Conservation (phyloP, 176 grass and related monocot species). For the Hyparrhenia diplandra region DNA sequence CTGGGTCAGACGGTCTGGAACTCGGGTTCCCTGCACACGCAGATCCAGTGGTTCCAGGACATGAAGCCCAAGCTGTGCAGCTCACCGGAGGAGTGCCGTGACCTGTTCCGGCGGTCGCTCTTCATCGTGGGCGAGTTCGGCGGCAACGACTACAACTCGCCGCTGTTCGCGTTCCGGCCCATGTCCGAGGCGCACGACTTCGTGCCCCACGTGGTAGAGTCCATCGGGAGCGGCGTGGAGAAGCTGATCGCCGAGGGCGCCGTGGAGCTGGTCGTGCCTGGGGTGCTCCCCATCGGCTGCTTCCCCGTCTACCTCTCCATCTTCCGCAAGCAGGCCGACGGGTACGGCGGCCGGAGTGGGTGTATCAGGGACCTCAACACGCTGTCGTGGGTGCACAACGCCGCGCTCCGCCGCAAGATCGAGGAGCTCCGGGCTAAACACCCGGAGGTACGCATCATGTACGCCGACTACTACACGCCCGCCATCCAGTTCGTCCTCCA, state of each 20-base stretch:
- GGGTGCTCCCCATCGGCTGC: constrained; percentile 77
- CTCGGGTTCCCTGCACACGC: constrained; percentile 76
- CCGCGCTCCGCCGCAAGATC: constrained; percentile 53
- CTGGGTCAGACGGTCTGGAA: constrained; percentile 62
- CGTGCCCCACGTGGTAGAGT: constrained; percentile 56
- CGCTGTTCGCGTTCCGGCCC: constrained; percentile 64
- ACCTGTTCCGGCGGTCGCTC: constrained; percentile 66
- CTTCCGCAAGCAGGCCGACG: constrained; percentile 39
- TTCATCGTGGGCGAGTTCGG: constrained; percentile 94
- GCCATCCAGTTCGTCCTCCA: constrained; percentile 69
- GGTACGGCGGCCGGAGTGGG: constrained; percentile 45
- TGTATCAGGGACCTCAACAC: constrained; percentile 81
- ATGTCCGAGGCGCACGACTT: constrained; percentile 53
- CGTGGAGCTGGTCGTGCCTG: constrained; percentile 81
- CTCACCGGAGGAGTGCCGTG: constrained; percentile 41
- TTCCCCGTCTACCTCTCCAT: constrained; percentile 83
- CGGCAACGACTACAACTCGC: constrained; percentile 91
- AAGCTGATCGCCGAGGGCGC: constrained; percentile 75
- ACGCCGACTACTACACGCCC: constrained; percentile 82
- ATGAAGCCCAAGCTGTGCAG: constrained; percentile 75
- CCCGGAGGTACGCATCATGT: constrained; percentile 64
- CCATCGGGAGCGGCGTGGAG: constrained; percentile 59
- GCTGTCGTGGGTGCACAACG: constrained; percentile 71
- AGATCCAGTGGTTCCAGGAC: constrained; percentile 72
- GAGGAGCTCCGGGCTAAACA: constrained; percentile 47